phyloP scores from a whole-genome alignment of 176 grass and related monocot genomes.

The Puya raimondii region DNA sequence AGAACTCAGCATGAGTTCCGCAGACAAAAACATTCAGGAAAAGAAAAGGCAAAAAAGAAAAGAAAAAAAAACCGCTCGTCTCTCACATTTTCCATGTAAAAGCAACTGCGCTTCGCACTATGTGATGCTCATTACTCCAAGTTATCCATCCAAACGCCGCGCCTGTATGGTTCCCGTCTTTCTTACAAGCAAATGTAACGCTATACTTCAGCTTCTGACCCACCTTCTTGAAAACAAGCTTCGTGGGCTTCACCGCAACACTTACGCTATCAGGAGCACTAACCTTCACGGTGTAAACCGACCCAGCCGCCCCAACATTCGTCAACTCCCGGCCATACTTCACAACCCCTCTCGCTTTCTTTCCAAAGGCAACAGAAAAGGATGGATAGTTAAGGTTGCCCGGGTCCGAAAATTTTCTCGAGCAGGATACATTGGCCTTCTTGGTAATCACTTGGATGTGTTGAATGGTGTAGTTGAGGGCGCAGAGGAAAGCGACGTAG shows the following conservation, averaged over 20 bases:
- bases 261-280: constrained; percentile 35
- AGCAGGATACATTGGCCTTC: constrained; percentile 50
- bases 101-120: constrained; percentile 48
- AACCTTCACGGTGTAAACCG: constrained; percentile 56
- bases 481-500: constrained; percentile 80
- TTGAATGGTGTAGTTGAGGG: constrained; percentile 53
- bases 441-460: constrained; percentile 77
- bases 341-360: constrained; percentile 26
- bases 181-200: constrained; percentile 49
- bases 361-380: constrained; percentile 59
- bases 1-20: constrained; percentile 4
- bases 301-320: constrained; percentile 50
- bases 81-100: constrained; percentile 79
- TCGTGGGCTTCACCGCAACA: constrained; percentile 46
- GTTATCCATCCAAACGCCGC: constrained; percentile 74
- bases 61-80: not conserved
- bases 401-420: constrained; percentile 33
- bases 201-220: constrained; percentile 73
- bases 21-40: not conserved
- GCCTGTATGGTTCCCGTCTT: constrained; percentile 9
- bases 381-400: constrained; percentile 95
- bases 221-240: constrained; percentile 51
- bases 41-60: not conserved
- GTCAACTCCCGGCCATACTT: constrained; percentile 72
- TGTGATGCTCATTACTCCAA: constrained; percentile 47